Conservation (phyloP, 169 alveolate species). For the Plasmodium knowlesi region DNA sequence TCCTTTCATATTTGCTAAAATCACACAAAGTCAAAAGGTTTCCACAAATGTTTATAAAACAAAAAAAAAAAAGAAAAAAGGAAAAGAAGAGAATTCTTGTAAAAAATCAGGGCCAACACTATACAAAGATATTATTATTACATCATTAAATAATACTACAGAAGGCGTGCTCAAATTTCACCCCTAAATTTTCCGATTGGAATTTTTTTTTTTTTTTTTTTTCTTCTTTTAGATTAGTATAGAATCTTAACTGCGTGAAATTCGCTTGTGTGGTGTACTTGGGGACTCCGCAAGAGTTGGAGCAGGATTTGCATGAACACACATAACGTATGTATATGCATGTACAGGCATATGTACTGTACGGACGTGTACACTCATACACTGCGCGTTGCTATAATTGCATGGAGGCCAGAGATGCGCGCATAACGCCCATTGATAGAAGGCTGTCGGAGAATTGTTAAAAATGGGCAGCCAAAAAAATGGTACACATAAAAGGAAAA, state of each 20-base stretch:
- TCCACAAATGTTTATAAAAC: neutral
- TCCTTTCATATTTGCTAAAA: neutral
- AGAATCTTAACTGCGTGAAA: neutral
- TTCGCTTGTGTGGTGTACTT: neutral
- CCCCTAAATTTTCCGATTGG: conserved; percentile 26
- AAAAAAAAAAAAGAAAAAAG: neutral
- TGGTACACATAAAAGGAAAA: neutral
- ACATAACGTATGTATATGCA: neutral
- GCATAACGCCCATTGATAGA: conserved; percentile 2
- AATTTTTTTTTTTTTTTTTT: conserved; percentile 36
- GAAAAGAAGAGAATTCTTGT: neutral
- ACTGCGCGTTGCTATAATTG: neutral
- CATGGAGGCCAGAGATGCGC: neutral
- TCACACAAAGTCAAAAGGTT: neutral
- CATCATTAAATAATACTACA: conserved; percentile 40
- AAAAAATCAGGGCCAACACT: neutral
- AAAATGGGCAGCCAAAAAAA: conserved; percentile 3
- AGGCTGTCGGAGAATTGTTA: neutral
- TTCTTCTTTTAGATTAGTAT: neutral
- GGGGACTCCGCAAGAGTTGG: neutral
- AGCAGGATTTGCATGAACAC: neutral
- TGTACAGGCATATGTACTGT: conserved; percentile 3
- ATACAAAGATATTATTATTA: neutral
- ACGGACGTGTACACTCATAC: neutral
- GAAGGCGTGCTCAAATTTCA: conserved; percentile 6